phyloP scores from a whole-genome alignment of 2,329 filamentous ascomycete species.

The Aureobasidium pullulans region DNA sequence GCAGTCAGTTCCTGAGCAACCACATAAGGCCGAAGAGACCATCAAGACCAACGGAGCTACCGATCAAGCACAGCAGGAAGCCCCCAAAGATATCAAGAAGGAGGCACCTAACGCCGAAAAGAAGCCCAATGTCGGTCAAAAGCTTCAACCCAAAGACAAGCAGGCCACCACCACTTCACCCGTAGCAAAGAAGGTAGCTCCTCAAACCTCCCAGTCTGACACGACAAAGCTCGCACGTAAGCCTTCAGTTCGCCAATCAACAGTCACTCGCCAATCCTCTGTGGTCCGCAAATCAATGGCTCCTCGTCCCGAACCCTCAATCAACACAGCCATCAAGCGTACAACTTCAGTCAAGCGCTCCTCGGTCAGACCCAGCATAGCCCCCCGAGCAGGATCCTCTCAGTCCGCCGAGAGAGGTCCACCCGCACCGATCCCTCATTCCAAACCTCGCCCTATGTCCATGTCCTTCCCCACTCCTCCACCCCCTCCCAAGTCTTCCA shows the following conservation, averaged over 20 bases:
- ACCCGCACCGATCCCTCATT: conserved; percentile 27
- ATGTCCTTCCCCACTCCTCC: conserved; percentile 41
- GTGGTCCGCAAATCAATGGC: background rate
- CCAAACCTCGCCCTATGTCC: conserved; percentile 41
- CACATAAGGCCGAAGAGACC: background rate
- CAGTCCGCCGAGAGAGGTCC: conserved; percentile 19
- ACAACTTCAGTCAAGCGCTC: background rate
- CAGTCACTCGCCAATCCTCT: background rate
- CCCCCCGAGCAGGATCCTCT: conserved; percentile 12
- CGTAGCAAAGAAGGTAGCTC: conserved; percentile 27
- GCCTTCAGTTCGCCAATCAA: conserved; percentile 16
- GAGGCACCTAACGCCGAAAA: background rate
- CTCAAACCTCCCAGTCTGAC: conserved; percentile 29
- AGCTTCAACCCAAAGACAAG: background rate
- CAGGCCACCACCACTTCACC: background rate
- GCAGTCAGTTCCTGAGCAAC: background rate
- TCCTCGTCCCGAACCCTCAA: background rate
- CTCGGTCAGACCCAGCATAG: conserved; percentile 3
- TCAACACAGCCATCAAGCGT: background rate
- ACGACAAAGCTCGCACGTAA: conserved; percentile 9
- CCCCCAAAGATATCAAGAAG: background rate
- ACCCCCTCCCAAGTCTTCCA: conserved; percentile 42
- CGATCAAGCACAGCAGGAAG: background rate
- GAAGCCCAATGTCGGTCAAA: background rate
- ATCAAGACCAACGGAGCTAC: background rate